A percentile compares a stretch with the other conserved stretches of the same genome.
These are phyloP conservation scores for Saturnispora ahearnii DNA, from an alignment of 805 yeast species.

Conservation along the genomic window DNA sequence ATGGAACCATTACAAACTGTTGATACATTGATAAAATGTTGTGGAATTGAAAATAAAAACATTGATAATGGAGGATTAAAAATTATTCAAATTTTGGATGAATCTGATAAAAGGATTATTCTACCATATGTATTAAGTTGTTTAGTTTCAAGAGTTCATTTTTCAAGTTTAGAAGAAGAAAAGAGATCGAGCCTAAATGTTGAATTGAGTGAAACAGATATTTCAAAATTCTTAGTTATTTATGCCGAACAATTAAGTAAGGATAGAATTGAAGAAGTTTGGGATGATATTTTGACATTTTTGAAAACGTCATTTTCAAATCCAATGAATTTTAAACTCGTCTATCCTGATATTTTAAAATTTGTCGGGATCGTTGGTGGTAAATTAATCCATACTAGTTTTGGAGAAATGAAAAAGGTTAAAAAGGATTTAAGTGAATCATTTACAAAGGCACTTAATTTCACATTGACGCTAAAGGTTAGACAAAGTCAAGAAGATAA, in stretches of 20 bases:
- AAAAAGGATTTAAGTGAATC: constrained; percentile 40
- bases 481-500: constrained; percentile 15
- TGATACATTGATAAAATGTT: constrained; percentile 46
- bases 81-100: constrained; percentile 71
- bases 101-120: constrained; percentile 68
- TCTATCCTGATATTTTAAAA: constrained; percentile 46
- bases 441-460: constrained; percentile 20
- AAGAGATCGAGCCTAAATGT: constrained; percentile 40
- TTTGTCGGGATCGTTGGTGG: constrained; percentile 43
- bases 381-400: constrained; percentile 49
- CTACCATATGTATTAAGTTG: constrained; percentile 59
- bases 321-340: constrained; percentile 35
- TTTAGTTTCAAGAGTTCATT: constrained; percentile 38
- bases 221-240: constrained; percentile 45
- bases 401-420: constrained; percentile 52
- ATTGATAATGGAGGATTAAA: constrained; percentile 27
- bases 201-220: constrained; percentile 34
- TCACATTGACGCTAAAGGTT: constrained; percentile 19
- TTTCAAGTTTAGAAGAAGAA: constrained; percentile 18
- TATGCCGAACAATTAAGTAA: constrained; percentile 40
- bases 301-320: constrained; percentile 49
- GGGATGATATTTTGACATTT: constrained; percentile 48
- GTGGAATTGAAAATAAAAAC: constrained; percentile 17
- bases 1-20: constrained; percentile 67
- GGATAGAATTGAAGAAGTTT: constrained; percentile 75